Base-by-base conservation (phyloP, 768 basidiomycete genomes). In the Fomitopsis serialis region DNA sequence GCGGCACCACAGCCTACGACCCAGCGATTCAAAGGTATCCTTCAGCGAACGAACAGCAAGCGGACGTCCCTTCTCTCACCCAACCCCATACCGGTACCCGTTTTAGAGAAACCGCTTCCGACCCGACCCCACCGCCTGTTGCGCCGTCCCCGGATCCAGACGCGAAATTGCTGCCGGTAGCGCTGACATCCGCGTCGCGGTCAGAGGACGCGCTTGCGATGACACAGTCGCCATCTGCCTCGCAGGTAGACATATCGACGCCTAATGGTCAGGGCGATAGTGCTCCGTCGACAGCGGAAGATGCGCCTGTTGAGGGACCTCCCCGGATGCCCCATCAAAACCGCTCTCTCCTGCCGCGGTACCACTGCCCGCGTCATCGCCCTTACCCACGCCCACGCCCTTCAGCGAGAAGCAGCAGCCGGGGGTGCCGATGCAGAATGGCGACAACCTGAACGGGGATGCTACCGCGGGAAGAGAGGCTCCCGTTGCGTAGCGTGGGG, bases 51-150 rank as follows among this genome's bases (percentile, higher is more conserved):
- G 54, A 15, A 59, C 57, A 10, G 46, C 34, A 42, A 52, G 42
- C 29, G 55, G 52, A 12, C 59, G 52, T 15, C 50, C 54, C 52
- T 3, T 43, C 58, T 23, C 35, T 57, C 13, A 49, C 58, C 2
- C 25, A 52, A 13, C 48, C 58, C 19, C 19, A 47, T 54, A 8
- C 54, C 59, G 1, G n/a, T 67, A 35, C 59, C 66, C 54, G 61
- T 63, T 44, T 47, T 61, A 23, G 67, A 66, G 48, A 63, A 62
- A 54, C 35, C 63, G 8, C 52, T 66, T 23, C 60, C 63, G 9
- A 42, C 62, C 56, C 58, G 17, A 61, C 50, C 42, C 53, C 58
- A 23, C 15, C 10, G 6, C 35, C 44, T 9, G 53, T 15, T 17
- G 54, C 55, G 7, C 53, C 54, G 10, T 19, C 50, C 15, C 50